Conservation (phyloP, 345 rosid genomes). For the Eucalyptus marginata region DNA sequence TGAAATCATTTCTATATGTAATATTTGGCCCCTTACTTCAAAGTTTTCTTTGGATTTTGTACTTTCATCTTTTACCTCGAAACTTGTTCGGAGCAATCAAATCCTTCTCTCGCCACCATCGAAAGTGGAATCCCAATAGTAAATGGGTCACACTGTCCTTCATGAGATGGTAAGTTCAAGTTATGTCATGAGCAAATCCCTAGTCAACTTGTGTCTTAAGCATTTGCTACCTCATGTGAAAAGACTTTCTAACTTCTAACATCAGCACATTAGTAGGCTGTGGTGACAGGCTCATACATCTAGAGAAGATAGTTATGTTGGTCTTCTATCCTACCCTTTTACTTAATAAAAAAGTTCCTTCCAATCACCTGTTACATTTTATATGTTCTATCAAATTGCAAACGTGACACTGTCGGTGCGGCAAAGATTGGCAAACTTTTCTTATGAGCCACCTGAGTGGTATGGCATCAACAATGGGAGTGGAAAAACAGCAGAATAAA, state of each 20-base stretch:
- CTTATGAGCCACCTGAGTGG: background rate
- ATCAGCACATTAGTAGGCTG: too few species aligned
- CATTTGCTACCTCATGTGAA: background rate
- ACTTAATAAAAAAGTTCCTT: background rate
- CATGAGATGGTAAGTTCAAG: background rate
- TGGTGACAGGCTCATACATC: background rate
- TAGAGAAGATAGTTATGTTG: background rate
- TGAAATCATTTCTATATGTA: background rate
- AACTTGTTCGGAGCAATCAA: background rate
- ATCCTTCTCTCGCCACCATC: background rate
- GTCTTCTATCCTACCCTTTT: background rate
- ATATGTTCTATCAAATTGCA: background rate
- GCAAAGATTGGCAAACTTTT: background rate
- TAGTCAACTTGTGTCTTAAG: background rate
- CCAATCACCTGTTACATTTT: background rate
- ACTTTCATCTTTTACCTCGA: background rate
- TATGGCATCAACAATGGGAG: background rate
- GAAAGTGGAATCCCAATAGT: background rate
- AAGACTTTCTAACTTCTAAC: background rate
- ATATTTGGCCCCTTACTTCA: background rate
- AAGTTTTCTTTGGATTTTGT: background rate
- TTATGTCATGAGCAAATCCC: background rate
- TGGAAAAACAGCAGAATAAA: background rate
- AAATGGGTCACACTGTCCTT: background rate
- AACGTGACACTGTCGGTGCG: background rate